These are phyloP conservation scores for Trichoderma asperellum DNA, from an alignment of 2,329 filamentous ascomycete genomes.

Conservation along the genomic window DNA sequence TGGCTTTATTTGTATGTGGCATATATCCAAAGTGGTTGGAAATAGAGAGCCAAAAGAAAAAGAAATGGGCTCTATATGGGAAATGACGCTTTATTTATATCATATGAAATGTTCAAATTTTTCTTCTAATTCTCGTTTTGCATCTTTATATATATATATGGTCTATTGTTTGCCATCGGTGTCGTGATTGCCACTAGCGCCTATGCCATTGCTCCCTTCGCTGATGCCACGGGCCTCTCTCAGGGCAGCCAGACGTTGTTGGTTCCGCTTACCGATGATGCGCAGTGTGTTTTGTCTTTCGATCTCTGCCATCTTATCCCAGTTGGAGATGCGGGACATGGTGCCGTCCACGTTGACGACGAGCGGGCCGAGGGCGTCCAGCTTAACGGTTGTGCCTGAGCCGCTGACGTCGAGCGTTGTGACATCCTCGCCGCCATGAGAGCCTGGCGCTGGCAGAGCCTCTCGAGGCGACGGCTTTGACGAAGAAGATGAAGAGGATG, in stretches of 20 bases:
- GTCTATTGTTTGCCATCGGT: slow-evolving; percentile 18
- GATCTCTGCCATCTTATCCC: slow-evolving; percentile 69
- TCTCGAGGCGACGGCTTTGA: slow-evolving; percentile 16
- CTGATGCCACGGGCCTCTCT: slow-evolving; percentile 27
- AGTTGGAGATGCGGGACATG: slow-evolving; percentile 72
- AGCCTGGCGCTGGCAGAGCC: slow-evolving; percentile 37
- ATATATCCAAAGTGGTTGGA: slow-evolving; percentile 25
- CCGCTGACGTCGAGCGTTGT: slow-evolving; percentile 42
- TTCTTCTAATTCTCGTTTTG: background rate
- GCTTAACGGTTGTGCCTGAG: slow-evolving; percentile 50
- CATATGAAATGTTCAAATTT: slow-evolving; percentile 6
- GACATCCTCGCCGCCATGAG: slow-evolving; percentile 24
- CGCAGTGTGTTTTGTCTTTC: slow-evolving; percentile 70
- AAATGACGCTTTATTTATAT: slow-evolving; percentile 26
- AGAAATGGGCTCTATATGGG: slow-evolving; percentile 15
- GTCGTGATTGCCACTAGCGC: slow-evolving; percentile 27
- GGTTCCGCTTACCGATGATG: slow-evolving; percentile 70
- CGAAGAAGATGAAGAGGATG: background rate
- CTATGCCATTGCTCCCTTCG: slow-evolving; percentile 15
- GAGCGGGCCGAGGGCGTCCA: slow-evolving; percentile 72
- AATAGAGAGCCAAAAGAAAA: slow-evolving; percentile 19
- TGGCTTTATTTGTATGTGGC: slow-evolving; percentile 16
- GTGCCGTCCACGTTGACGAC: slow-evolving; percentile 76
- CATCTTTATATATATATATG: background rate
- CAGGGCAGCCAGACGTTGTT: slow-evolving; percentile 61